Evolutionary conservation across 2,329 filamentous ascomycete genomes (phyloP), one percentile per base, ranked within the genome.

Genomic region (Alternaria atra): DNA sequence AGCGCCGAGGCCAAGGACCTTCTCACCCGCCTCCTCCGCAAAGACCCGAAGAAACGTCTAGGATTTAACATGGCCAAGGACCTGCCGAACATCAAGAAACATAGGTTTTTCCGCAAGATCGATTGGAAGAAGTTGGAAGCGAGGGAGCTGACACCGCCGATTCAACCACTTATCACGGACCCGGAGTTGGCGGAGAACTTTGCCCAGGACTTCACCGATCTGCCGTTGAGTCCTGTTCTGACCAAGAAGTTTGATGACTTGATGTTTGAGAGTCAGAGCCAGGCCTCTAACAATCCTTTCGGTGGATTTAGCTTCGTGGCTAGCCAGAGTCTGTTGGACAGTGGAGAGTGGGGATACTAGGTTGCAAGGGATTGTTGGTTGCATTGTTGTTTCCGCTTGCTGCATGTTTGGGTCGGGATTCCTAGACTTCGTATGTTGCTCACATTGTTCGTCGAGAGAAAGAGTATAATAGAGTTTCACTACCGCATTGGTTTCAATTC

Each of bases 181-280:
- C 95, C 95, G 0, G 94, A 96, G 77, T 84, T 97, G 46, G 95
- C 95, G 0, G 96, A 99, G 86, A 99, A 99, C 81, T 99, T 99
- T 80, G 87, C 91, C 0, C 84, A 85, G n/a, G 93, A 97, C 76
- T 99, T 99, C 77, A 99, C 94, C 0, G 89, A 91, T 56, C 80
- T 97, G 64, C 87, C 92, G 4, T 84, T 98, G 13, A 96, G 91
- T 76, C 93, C 93, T 6, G 84, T 91, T 1, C 75, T 77, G 50
- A 73, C 67, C 23, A 73, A 67, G 66, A 74, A 70, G 37, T 70
- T 69, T 50, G 73, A 72, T 34, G 72, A 73, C 29, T 65, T 65
- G 20, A 60, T 71, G 44, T 63, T 58, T n/a, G 72, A 71, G 34
- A 64, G 67, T 29, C 80, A 81, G 65, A 75, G 67, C 27, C 80